Evolutionary conservation across 768 basidiomycete species (phyloP).

Genomic region (Sporobolomyces roseus): DNA sequence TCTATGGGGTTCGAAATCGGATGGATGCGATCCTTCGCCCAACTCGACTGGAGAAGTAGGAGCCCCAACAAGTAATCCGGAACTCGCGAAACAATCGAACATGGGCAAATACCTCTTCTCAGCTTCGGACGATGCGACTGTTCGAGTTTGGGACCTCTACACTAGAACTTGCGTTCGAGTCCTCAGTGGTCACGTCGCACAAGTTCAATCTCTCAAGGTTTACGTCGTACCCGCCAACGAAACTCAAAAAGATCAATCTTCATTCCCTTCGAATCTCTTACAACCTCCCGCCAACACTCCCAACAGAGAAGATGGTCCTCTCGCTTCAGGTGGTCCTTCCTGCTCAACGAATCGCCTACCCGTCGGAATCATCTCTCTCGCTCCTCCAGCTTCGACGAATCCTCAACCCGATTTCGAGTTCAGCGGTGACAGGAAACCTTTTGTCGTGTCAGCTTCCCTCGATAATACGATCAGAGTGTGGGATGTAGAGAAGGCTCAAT

Average conservation of each 20-base stretch:
- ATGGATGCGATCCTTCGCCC: constrained; percentile 44
- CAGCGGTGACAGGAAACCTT: constrained; percentile 54
- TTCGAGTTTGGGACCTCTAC: constrained; percentile 89
- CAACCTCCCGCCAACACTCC: constrained; percentile 41
- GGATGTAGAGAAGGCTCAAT: constrained; percentile 83
- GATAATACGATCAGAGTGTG: constrained; percentile 82
- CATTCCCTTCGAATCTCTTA: constrained; percentile 42
- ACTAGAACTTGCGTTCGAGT: constrained; percentile 72
- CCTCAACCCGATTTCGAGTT: constrained; percentile 39
- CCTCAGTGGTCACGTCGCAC: constrained; percentile 84
- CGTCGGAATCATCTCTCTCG: constrained; percentile 10
- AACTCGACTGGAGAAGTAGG: constrained; percentile 24
- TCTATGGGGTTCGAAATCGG: constrained; percentile 67
- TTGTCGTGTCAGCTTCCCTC: constrained; percentile 58
- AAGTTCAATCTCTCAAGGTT: constrained; percentile 79
- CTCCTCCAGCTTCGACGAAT: neutral
- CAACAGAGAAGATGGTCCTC: constrained; percentile 13
- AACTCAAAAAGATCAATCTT: constrained; percentile 1
- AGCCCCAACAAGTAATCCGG: constrained; percentile 45
- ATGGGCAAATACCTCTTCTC: constrained; percentile 95
- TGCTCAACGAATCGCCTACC: constrained; percentile 19
- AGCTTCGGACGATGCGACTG: constrained; percentile 87
- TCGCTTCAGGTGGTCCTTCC: constrained; percentile 1
- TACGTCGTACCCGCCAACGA: constrained; percentile 58
- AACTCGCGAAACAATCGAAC: constrained; percentile 35